Percentiles rank a stretch among this genome's conserved stretches.
phyloP scores from a whole-genome alignment of 2,329 filamentous ascomycete species.

The Verticillium nubilum region DNA sequence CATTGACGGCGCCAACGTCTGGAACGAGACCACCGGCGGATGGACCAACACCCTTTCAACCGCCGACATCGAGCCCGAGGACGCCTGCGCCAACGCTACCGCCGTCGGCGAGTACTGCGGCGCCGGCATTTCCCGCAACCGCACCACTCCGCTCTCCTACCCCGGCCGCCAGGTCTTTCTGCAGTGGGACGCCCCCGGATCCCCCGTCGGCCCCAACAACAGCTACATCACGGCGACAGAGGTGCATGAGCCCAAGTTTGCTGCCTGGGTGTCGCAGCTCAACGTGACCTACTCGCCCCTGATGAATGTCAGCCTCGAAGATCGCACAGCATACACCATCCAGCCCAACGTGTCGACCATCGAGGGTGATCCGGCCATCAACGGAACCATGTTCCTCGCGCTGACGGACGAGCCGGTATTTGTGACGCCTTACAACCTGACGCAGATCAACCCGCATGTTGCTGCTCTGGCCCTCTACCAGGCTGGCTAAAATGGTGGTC shows the following conservation, averaged over 20 bases:
- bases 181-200: constrained; percentile 66
- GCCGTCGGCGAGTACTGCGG: constrained; percentile 50
- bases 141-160: constrained; percentile 65
- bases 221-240: constrained; percentile 65
- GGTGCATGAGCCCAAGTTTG: constrained; percentile 57
- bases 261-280: constrained; percentile 72
- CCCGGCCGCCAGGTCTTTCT: constrained; percentile 68
- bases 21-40: constrained; percentile 59
- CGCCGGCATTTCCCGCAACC: constrained; percentile 63
- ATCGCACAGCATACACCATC: constrained; percentile 58
- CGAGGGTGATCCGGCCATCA: constrained; percentile 62
- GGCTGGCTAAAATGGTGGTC: constrained; percentile 46
- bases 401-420: constrained; percentile 64
- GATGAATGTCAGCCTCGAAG: constrained; percentile 37
- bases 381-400: constrained; percentile 75
- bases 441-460: constrained; percentile 69
- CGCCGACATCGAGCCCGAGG: constrained; percentile 32
- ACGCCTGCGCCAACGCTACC: constrained; percentile 54
- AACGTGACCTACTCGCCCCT: constrained; percentile 66
- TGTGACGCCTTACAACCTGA: constrained; percentile 73
- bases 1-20: constrained; percentile 54
- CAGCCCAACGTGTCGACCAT: constrained; percentile 69
- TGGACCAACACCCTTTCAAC: constrained; percentile 51
- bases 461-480: constrained; percentile 71
- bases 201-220: constrained; percentile 71